Percentiles rank a stretch among this genome's conserved stretches.
phyloP scores from a whole-genome alignment of 139 green algal species.

The Spirogloea muscicola region DNA sequence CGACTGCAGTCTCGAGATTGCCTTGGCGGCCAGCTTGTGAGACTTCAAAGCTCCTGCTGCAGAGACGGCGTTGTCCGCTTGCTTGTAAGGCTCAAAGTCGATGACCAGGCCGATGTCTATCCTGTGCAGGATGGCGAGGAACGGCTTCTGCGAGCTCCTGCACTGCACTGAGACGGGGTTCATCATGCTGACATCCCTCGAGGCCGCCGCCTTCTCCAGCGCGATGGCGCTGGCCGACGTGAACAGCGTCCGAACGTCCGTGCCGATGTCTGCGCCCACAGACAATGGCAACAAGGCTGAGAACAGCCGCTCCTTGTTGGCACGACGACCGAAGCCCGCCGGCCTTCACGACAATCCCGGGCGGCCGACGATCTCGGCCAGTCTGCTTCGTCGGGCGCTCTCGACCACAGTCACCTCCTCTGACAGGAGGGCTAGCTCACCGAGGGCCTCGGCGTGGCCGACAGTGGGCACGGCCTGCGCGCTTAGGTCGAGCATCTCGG shows the following conservation, averaged over 20 bases:
- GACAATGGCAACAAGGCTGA: neutral
- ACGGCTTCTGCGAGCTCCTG: slow-evolving; percentile 21
- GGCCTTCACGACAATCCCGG: neutral
- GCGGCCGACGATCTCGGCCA: neutral
- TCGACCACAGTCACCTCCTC: neutral
- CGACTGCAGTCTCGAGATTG: slow-evolving; percentile 37
- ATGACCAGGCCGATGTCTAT: slow-evolving; percentile 48
- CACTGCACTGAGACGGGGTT: slow-evolving; percentile 35
- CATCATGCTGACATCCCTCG: slow-evolving; percentile 40
- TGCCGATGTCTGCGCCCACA: slow-evolving; percentile 27
- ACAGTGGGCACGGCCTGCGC: slow-evolving; percentile 37
- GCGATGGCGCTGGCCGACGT: slow-evolving; percentile 11
- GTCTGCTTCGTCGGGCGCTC: neutral
- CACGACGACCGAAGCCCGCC: neutral
- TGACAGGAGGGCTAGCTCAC: neutral
- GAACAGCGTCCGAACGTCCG: slow-evolving; percentile 42
- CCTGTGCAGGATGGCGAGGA: slow-evolving; percentile 49
- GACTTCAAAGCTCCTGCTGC: slow-evolving; percentile 42
- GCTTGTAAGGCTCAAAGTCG: slow-evolving; percentile 43
- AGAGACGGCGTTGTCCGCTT: slow-evolving; percentile 16
- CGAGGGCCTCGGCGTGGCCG: slow-evolving; percentile 14
- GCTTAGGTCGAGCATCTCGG: slow-evolving; percentile 37
- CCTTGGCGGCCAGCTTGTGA: slow-evolving; percentile 48
- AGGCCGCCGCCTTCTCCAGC: slow-evolving; percentile 39
- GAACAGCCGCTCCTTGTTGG: neutral